Base-by-base conservation (phyloP, 1,284 basidiomycete species). In the Ceratobasidium sp. region DNA sequence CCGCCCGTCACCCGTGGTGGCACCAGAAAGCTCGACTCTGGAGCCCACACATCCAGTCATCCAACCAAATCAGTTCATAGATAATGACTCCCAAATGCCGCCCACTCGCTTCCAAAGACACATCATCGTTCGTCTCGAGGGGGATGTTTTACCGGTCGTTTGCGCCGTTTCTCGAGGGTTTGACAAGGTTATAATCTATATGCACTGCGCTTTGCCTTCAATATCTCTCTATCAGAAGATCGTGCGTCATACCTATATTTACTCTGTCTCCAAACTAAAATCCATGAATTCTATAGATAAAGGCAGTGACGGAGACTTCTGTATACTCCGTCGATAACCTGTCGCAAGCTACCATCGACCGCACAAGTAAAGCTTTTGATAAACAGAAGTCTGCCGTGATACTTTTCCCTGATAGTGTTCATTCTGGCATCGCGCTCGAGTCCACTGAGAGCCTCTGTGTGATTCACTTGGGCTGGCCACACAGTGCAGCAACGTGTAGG, bases 401-500 rank as follows among this genome's bases (percentile, higher is more conserved):
- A n/a, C 32, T 66, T 28, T 18, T 66, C 4, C 63, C 9, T 7
- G 63, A 66, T 26, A 38, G 30, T 2, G 13, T 38, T 23, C 2
- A 14, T 23, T 30, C 61, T n/a, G 43, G 32, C 8, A 4, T 52
- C 3, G 2, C n/a, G 9, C 2, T 41, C 32, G 35, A 54, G 6
- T 28, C 32, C 46, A 28, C 28, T 11, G 49, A 66, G 9, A 32
- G 38, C 18, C 23, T 38, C 21, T 66, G 63, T n/a, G 35, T 66
- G 9, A 66, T 66, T 41, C 63, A 66, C n/a, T n/a, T 41, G 11
- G 63, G 49, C 1, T 66, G 63, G 63, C 63, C 63, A 13, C n/a
- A n/a, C 26, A 54, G 38, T 32, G 49, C 32, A 11, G 49, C 5
- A 4, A 28, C 30, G n/a, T 66, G 63, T 66, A 47, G 41, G 63